Percentiles rank a stretch among this genome's conserved stretches.
Conservation (phyloP, 306 rosid species). For the Malus asiatica region DNA sequence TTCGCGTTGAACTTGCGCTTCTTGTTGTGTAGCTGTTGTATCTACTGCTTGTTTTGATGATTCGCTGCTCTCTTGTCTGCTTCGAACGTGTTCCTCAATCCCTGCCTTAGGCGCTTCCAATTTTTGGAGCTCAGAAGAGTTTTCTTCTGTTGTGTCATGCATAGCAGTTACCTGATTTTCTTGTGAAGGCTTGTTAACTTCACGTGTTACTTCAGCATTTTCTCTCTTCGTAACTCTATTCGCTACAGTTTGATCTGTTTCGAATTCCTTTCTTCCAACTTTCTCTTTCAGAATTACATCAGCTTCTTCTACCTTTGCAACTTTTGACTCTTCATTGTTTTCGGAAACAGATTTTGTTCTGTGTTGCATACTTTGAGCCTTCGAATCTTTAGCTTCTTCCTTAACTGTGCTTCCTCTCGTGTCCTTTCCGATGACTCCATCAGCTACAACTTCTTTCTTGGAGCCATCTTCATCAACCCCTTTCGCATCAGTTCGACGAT, state of each 20-base stretch:
- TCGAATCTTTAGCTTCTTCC: background rate
- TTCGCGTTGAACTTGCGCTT: slow-evolving; percentile 1
- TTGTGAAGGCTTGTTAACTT: slow-evolving; percentile 1
- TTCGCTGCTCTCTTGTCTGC: background rate
- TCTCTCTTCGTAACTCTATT: slow-evolving; percentile 1
- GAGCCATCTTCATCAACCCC: background rate
- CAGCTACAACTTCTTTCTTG: background rate
- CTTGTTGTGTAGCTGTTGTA: background rate
- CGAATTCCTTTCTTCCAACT: background rate
- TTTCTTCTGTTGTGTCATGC: background rate
- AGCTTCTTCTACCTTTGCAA: background rate
- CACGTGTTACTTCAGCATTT: background rate
- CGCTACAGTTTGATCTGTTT: slow-evolving; percentile 1
- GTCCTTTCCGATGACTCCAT: background rate
- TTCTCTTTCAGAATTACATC: background rate
- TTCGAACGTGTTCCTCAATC: background rate
- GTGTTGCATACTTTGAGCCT: background rate
- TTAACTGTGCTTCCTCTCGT: background rate
- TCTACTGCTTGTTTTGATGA: background rate
- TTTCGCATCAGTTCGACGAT: background rate
- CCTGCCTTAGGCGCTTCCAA: background rate
- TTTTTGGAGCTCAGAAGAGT: slow-evolving; percentile 3
- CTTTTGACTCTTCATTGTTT: background rate
- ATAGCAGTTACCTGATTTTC: background rate
- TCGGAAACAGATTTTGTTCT: background rate